Conservation (phyloP, 2,329 filamentous ascomycete species). For the Amauroascus verrucosus region DNA sequence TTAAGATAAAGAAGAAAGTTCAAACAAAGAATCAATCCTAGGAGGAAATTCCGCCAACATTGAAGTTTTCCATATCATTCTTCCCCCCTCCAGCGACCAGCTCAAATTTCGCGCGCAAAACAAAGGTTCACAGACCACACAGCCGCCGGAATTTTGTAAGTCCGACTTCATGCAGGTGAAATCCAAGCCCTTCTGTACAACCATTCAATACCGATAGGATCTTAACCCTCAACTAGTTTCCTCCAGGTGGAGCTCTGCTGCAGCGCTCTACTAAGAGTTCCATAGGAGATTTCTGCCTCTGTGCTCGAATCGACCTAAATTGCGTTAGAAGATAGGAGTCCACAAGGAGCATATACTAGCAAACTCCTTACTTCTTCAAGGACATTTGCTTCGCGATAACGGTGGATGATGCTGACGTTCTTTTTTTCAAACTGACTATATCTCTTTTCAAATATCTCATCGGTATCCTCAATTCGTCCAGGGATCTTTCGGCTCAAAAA, state of each 20-base stretch:
- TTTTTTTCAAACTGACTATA: conserved; percentile 15
- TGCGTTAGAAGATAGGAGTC: background rate
- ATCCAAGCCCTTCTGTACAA: background rate
- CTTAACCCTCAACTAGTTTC: background rate
- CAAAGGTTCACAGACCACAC: background rate
- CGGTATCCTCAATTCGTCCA: conserved; percentile 12
- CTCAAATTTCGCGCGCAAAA: background rate
- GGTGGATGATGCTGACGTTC: conserved; percentile 12
- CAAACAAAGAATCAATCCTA: background rate
- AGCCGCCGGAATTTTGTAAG: background rate
- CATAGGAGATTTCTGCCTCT: conserved; percentile 4
- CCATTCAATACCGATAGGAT: background rate
- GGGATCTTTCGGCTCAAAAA: conserved; percentile 14
- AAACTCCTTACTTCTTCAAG: conserved; percentile 12
- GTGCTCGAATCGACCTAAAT: conserved; percentile 10
- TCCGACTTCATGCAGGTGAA: background rate
- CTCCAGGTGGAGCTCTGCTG: background rate
- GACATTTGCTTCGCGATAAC: conserved; percentile 5
- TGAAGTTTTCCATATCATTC: background rate
- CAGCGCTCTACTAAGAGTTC: background rate
- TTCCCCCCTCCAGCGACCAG: background rate
- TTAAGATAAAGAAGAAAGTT: background rate
- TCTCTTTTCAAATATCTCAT: conserved; percentile 17
- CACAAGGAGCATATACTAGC: no score
- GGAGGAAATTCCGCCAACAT: background rate